Evolutionary conservation across 1,284 basidiomycete genomes (phyloP), one percentile per base, ranked within the genome.

Genomic region (Gymnopus androsaceus): DNA sequence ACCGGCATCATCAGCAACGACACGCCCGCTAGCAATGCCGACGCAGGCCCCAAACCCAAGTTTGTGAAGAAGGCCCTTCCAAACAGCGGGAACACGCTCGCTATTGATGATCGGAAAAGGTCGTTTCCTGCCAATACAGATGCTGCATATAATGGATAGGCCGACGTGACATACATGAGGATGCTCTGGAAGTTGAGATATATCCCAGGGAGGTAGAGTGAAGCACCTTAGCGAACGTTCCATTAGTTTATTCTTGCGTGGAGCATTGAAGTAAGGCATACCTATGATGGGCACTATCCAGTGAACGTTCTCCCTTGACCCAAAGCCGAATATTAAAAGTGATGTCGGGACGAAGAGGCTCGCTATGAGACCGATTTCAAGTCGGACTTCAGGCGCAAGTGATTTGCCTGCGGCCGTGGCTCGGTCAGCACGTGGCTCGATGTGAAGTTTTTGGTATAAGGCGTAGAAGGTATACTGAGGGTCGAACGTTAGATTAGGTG

Each of bases 321-420:
- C 71, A 74, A 76, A 79, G 15, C 76, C 76, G 52, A 79, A 72
- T 33, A 72, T 71, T 64, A 80, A 75, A 19, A 77, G 68, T 3
- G 73, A 75, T 23, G 72, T 60, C 1, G 78, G 72, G 25, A 79
- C 69, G 70, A 52, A 81, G 69, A 63, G 76, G 73, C 65, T 82
- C 74, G 61, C 63, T 28, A 64, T 51, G 19, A 67, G 51, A 4
- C 63, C 65, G 27, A 65, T 61, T 38, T 64, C 62, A 37, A 65
- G 62, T 30, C 63, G 57, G 25, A 57, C 58, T 50, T 63, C 63
- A 3, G 64, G 63, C 5, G 59, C 54, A 40, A 64, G 36, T 42
- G 55, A 56, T 14, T 46, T 51, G 17, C 58, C 55, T 25, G 48
- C 54, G 1, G 48, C 48, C 38, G 37, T 38, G 15, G 48, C 48